phyloP scores from a whole-genome alignment of 495 filamentous ascomycete genomes.

The Jackrogersella multiformis region DNA sequence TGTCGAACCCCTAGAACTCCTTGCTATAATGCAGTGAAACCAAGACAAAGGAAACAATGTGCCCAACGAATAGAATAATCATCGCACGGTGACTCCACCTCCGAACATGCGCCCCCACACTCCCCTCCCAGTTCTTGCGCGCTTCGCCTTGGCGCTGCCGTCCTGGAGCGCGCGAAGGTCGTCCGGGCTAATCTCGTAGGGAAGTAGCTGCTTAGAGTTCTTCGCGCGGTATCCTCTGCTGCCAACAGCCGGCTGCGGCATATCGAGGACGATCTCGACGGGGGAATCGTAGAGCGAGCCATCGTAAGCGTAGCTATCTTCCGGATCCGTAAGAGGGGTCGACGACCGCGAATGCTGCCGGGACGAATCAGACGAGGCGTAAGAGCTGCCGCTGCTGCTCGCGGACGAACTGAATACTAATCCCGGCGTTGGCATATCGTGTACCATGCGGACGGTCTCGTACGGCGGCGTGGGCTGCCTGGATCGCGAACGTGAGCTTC shows the following conservation, averaged over 20 bases:
- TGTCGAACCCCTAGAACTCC: conserved; percentile 25
- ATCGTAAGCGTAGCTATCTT: conserved; percentile 48
- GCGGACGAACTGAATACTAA: conserved; percentile 53
- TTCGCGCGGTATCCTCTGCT: conserved; percentile 26
- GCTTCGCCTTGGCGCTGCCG: conserved; percentile 50
- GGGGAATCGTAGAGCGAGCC: conserved; percentile 54
- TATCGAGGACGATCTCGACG: conserved; percentile 48
- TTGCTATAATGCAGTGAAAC: conserved; percentile 35
- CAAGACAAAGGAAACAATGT: conserved; percentile 17
- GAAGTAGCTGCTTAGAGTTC: conserved; percentile 47
- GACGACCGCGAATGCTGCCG: conserved; percentile 54
- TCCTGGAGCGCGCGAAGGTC: conserved; percentile 53
- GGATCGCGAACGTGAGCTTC: conserved; percentile 49
- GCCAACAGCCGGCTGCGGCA: conserved; percentile 35
- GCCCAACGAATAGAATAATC: not conserved
- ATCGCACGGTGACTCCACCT: conserved; percentile 16
- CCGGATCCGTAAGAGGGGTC: conserved; percentile 52
- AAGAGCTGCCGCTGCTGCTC: conserved; percentile 49
- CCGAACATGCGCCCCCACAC: conserved; percentile 56
- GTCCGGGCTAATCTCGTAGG: conserved; percentile 59
- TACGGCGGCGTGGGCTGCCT: conserved; percentile 43
- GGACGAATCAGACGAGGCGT: conserved; percentile 46
- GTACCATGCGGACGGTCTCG: conserved; percentile 41
- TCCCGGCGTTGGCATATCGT: conserved; percentile 50
- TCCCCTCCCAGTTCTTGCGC: conserved; percentile 47